Percentiles rank a stretch among this genome's conserved stretches.
Conservation (phyloP, 345 rosid genomes). For the Populus alba region DNA sequence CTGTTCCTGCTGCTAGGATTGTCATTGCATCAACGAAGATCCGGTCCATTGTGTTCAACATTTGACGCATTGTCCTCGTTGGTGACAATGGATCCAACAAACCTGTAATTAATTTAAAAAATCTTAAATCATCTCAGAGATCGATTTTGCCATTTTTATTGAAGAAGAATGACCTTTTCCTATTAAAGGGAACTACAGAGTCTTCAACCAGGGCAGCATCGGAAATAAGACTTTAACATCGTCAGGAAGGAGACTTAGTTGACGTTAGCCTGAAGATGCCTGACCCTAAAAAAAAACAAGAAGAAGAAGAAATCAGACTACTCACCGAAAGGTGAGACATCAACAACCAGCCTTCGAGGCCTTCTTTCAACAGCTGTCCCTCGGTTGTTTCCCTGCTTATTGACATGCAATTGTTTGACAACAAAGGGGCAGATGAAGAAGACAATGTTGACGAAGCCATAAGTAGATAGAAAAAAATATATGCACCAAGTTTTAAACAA, state of each 20-base stretch:
- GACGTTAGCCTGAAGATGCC: too few species aligned
- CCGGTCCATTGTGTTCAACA: too few species aligned
- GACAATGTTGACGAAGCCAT: constrained; percentile 44
- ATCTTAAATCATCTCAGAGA: not conserved
- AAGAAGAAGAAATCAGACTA: not conserved
- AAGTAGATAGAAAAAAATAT: not conserved
- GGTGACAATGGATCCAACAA: constrained; percentile 64
- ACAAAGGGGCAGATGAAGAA: constrained; percentile 24
- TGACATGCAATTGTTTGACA: constrained; percentile 26
- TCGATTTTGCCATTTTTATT: not conserved
- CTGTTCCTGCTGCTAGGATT: constrained; percentile 31
- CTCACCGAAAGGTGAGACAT: constrained; percentile 70
- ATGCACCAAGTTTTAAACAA: not conserved
- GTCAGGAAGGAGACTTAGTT: too few species aligned
- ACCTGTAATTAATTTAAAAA: constrained; percentile 28
- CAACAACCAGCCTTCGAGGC: constrained; percentile 45
- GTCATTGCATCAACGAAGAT: constrained; percentile 32
- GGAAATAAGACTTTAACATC: too few species aligned
- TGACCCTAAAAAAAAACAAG: not conserved
- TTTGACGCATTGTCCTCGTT: constrained; percentile 51
- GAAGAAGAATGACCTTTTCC: not conserved
- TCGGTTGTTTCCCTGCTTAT: constrained; percentile 27
- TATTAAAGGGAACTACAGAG: not conserved
- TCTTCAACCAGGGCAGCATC: not conserved
- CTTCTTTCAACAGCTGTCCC: constrained; percentile 42